These are phyloP conservation scores for Pichia sorboxylosa DNA, from an alignment of 1,139 yeast species.

Conservation along the genomic window DNA sequence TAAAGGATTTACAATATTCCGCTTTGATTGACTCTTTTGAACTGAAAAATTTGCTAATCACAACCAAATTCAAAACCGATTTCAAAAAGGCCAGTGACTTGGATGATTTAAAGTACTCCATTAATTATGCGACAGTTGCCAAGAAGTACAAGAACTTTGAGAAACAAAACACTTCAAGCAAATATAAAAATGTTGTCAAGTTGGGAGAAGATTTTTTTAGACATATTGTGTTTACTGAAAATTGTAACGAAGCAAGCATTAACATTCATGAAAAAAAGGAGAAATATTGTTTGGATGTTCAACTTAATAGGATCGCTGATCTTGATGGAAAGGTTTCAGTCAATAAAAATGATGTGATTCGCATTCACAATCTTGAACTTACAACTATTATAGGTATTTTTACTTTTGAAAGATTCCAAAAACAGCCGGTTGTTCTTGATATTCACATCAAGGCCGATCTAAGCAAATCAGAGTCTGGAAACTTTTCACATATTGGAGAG, in stretches of 20 bases:
- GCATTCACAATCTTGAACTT: constrained; percentile 5
- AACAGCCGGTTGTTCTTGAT: constrained; percentile 56
- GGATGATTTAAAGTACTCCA: constrained; percentile 70
- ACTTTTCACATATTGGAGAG: constrained; percentile 3
- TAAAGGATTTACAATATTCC: constrained; percentile 12
- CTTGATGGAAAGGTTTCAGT: too few relatives aligned
- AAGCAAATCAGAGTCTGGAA: constrained; percentile 7
- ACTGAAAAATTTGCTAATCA: constrained; percentile 8
- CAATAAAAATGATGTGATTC: constrained; percentile 1
- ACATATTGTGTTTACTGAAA: constrained; percentile 21
- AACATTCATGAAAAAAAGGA: not conserved
- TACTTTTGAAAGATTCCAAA: constrained; percentile 72
- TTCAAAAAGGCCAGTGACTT: constrained; percentile 59
- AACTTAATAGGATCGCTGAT: not conserved
- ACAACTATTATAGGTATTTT: constrained; percentile 78
- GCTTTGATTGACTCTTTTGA: constrained; percentile 10
- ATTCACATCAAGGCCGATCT: constrained; percentile 34
- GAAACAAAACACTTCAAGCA: constrained; percentile 32
- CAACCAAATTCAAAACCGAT: constrained; percentile 48
- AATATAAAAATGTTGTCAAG: constrained; percentile 41
- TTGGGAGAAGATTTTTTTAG: constrained; percentile 48
- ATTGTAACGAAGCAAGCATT: constrained; percentile 12
- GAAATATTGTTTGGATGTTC: not conserved
- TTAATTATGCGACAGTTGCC: constrained; percentile 79
- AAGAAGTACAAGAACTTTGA: constrained; percentile 46